Evolutionary conservation across 129 eudicot species (phyloP), one percentile per base, ranked within the genome.

Genomic region (Erigeron canadensis): DNA sequence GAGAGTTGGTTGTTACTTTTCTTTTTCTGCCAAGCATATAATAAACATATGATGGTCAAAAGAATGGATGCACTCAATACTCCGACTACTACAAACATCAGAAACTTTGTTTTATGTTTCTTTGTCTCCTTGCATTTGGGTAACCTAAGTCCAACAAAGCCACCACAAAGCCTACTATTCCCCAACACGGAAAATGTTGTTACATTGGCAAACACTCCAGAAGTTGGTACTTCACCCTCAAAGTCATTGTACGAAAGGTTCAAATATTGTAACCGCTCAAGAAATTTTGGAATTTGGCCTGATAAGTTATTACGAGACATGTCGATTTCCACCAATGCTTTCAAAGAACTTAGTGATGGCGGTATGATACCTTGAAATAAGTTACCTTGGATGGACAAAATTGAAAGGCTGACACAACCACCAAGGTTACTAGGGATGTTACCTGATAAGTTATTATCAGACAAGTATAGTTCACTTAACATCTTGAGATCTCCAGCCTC

Each of bases 171-270:
- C 47, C 10, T 43, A 0, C 47, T 43, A 43, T 43, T 43, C 47
- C 47, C 47, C 47, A 64, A 40, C 8, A 75, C 61, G 0, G 44
- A 75, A 53, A 57, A 44, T 41, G 60, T 55, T 53, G 59, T 75
- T n/a, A 22, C 50, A 57, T 75, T 75, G 61, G 15, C 22, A 15
- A 75, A 75, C 47, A 71, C 55, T 10, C 74, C 80, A 23, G 2
- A 9, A 10, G 11, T 15, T 6, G 80, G 80, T 56, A 75, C 54
- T 66, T 63, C 42, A 42, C 80, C 80, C 59, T 66, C 80, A 44
- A 75, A 75, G 43, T 75, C 37, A 44, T 75, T 75, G 43, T 19
- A 75, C 6, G 68, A 44, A 1, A 75, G 58, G 44, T 75, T 41
- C 12, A 67, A 7, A 12, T 42, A 16, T 10, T 56, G 18, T 63